These are phyloP conservation scores for Calonectria multiphialidica DNA, from an alignment of 2,329 filamentous ascomycete genomes.

Conservation along the genomic window DNA sequence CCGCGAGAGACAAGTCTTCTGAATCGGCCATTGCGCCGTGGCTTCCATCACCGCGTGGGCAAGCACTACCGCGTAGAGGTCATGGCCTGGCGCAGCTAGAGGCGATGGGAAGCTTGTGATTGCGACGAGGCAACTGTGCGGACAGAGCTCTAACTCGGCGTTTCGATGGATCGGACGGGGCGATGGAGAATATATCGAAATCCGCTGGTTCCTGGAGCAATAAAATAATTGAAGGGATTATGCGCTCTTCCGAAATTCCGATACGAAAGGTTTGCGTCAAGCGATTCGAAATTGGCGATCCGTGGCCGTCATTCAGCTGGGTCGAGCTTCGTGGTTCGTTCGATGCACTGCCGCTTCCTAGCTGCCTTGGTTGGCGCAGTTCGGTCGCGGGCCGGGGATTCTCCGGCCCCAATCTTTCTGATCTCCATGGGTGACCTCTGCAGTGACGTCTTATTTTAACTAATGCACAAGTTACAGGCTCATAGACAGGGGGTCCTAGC, in stretches of 20 bases:
- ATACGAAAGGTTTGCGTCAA: neutral
- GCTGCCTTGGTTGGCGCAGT: conserved; percentile 32
- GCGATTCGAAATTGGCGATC: conserved; percentile 23
- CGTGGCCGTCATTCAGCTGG: conserved; percentile 32
- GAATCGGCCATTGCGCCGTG: conserved; percentile 61
- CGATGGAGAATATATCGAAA: neutral
- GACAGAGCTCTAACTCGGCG: conserved; percentile 38
- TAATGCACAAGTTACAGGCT: neutral
- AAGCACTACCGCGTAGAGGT: conserved; percentile 42
- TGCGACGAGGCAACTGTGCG: conserved; percentile 33
- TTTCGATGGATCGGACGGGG: neutral
- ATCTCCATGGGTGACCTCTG: conserved; percentile 13
- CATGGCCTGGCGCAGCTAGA: conserved; percentile 41
- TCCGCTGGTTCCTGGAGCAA: conserved; percentile 3
- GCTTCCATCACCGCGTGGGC: conserved; percentile 53
- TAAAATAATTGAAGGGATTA: neutral
- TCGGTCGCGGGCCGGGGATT: conserved; percentile 43
- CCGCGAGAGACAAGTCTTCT: conserved; percentile 57
- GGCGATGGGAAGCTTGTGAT: conserved; percentile 28
- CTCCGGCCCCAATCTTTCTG: conserved; percentile 32
- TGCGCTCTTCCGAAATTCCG: neutral
- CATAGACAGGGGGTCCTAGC: too few relatives aligned
- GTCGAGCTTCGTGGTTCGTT: conserved; percentile 42
- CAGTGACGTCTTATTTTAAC: conserved; percentile 39
- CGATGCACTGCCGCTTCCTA: conserved; percentile 36